phyloP scores from a whole-genome alignment of 306 rosid genomes.

The Cicer judaicum region DNA sequence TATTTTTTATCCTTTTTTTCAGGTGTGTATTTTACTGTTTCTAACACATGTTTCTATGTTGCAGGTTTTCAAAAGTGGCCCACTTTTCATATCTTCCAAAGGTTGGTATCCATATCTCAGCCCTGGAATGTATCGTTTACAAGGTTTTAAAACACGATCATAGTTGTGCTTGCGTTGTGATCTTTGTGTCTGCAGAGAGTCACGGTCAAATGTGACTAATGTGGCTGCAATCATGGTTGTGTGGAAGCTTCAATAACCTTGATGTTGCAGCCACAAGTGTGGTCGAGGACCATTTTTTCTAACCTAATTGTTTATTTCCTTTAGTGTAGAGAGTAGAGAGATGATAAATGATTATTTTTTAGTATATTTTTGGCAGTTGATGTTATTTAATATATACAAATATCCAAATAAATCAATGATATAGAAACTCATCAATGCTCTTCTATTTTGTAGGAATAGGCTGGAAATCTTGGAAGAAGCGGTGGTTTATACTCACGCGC shows the following conservation, averaged over 20 bases:
- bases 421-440: slow-evolving; percentile 21
- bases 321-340: background rate
- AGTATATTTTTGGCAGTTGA: slow-evolving; percentile 29
- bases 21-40: slow-evolving; percentile 14
- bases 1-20: slow-evolving; percentile 32
- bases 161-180: background rate
- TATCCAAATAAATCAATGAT: slow-evolving; percentile 27
- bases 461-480: slow-evolving; percentile 99
- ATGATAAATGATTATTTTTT: background rate
- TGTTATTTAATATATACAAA: background rate
- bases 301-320: background rate
- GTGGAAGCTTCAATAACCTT: background rate
- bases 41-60: slow-evolving; percentile 51
- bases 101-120: slow-evolving; percentile 54
- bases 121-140: background rate
- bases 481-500: slow-evolving; percentile 97
- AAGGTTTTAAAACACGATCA: background rate
- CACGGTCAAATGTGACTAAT: background rate
- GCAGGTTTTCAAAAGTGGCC: slow-evolving; percentile 99
- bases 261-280: background rate
- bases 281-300: background rate
- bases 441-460: slow-evolving; percentile 80
- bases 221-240: background rate
- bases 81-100: slow-evolving; percentile 97
- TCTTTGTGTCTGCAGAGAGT: background rate